Base-by-base conservation (phyloP, 1,139 yeast species). In the Entelexis paramagnoliae region DNA sequence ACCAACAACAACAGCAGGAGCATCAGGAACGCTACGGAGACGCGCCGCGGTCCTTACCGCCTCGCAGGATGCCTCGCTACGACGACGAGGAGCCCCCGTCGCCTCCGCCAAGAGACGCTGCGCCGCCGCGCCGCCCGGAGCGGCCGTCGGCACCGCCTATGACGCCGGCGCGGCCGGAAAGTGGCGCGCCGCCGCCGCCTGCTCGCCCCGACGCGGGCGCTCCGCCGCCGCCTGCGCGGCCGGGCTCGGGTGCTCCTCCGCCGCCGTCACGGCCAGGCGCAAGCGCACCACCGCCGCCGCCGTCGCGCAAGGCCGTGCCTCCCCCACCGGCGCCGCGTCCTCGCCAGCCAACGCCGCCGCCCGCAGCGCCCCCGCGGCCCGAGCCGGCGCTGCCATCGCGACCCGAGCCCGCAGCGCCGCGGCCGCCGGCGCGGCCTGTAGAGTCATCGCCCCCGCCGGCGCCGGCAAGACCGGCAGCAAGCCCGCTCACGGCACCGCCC, bases 161-260 rank as follows among this genome's bases (percentile, higher is more conserved):
- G 8, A 33, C 32, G 36, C 50, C 51, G 10, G 50, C 48, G 33
- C 42, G 49, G 20, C 45, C 45, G 4, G 35, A 26, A 4, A 14
- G 22, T 17, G 40, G 34, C 36, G 36, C 29, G 17, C 35, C 35
- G 38, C 53, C 51, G n/a, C 53, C 53, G 10, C 42, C 53, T 4
- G 48, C 48, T 2, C 29, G 43, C 6, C n/a, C 50, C 1, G 34
- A 30, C 51, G 70, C 71, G 58, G 74, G 75, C 33, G 75, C 78
- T 0, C 78, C 79, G 4, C 76, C 76, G 2, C 75, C 77, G 10
- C 79, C 79, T 1, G 78, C 77, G 2, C 73, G 74, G 30, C 44
- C 44, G 7, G 32, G 11, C 14, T 60, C 63, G 4, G 57, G 48
- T 6, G 28, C 33, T 22, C 54, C 38, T 46, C 56, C 32, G 5